Evolutionary conservation across 306 rosid genomes (phyloP), one percentile per base, ranked within the genome.

Genomic region (Fagus crenata): DNA sequence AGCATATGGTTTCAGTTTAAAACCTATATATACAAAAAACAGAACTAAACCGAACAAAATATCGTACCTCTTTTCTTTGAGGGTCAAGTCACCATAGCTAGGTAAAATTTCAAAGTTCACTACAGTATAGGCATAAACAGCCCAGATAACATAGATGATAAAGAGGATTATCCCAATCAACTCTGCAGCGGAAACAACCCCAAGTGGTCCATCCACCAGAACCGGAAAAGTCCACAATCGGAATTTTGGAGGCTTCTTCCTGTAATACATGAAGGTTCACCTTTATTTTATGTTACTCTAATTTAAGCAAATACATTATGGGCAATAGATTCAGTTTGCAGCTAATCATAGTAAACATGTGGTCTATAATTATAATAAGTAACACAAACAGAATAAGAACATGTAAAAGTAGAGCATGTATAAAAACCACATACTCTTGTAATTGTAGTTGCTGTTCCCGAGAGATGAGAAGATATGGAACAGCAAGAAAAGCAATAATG

Each of bases 181-280:
- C 85, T 93, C 98, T 55, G 96, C 80, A 51, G 90, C 98, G 71
- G 93, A 89, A 86, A 93, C 92, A 32, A 93, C 96, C 61, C 96
- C 97, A 53, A 93, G 86, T 46, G 98, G 96, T 60, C 97, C 98
- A 33, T 89, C 87, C 65, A 93, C 89, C 60, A 93, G 55, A 83
- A 90, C 89, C 51, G 98, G 98, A 72, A 91, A 85, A 1, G 98
- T 93, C 98, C 96, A 93, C 72, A 91, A 85, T 53, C 93, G 81
- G 59, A 80, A 86, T 28, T 90, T 85, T 22, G 98, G 93, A 65
- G 33, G 67, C 86, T 84, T 89, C 82, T 86, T 89, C 81, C 96
- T 93, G 75, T 73, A 49, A 82, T 6, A 33, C 51, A 15, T 67
- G 17, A 60, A 31, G 56, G 56, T 31, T 22, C 28, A 22, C 28